A percentile compares a stretch with the other conserved stretches of the same genome.
These are phyloP conservation scores for Annona squamosa DNA, from an alignment of 164 flowering plant species.

Conservation along the genomic window DNA sequence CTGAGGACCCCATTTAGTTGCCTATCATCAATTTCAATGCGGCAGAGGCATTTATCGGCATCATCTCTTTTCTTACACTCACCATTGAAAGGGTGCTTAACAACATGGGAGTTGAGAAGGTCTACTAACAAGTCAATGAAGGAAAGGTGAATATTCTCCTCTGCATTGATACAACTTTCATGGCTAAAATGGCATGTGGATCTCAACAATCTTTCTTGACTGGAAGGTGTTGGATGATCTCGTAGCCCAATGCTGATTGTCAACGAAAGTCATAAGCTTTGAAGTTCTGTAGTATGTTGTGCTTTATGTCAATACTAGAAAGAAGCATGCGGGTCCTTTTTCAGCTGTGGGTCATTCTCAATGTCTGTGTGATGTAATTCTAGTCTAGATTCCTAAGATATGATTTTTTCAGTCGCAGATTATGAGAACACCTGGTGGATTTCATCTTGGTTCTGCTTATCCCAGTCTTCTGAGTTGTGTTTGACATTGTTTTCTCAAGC, in stretches of 20 bases:
- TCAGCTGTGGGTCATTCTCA: constrained; percentile 3
- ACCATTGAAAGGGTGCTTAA: constrained; percentile 40
- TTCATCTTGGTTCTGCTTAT: not conserved
- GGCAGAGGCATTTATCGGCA: constrained; percentile 36
- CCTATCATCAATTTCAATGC: constrained; percentile 43
- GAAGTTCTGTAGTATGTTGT: not conserved
- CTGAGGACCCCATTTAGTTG: constrained; percentile 36
- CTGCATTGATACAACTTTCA: too few species aligned
- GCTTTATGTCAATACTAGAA: not conserved
- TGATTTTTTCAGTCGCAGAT: not conserved
- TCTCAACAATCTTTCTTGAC: not conserved
- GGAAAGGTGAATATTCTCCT: constrained; percentile 17
- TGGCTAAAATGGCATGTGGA: not conserved
- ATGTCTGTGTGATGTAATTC: not conserved
- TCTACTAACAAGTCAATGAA: constrained; percentile 26
- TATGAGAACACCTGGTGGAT: not conserved
- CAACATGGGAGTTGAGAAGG: constrained; percentile 41
- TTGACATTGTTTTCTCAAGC: not conserved
- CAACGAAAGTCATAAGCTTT: not conserved
- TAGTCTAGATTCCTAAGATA: not conserved
- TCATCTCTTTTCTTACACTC: constrained; percentile 40
- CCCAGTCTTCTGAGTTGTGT: not conserved
- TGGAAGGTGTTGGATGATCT: not conserved
- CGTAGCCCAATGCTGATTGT: not conserved
- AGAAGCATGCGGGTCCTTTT: not conserved